Evolutionary conservation across 1,284 basidiomycete species (phyloP), one percentile per base, ranked within the genome.

Genomic region (Neolentinus lepideus): DNA sequence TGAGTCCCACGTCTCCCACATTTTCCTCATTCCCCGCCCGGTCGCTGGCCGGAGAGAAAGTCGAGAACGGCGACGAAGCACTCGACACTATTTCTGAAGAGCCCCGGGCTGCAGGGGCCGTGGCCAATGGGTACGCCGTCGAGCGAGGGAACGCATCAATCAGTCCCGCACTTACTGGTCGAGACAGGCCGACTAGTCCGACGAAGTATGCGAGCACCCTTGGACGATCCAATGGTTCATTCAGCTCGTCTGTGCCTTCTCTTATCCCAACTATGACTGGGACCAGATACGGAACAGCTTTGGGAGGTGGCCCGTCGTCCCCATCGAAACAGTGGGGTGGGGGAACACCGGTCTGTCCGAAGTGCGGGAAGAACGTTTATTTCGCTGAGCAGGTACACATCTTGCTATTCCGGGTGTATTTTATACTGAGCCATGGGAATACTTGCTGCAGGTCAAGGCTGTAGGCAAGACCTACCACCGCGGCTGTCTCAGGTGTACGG

Each of bases 391-490:
- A 84, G 71, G 80, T 79, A 36, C 29, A 51, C 53, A 16, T 2
- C 16, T 19, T 36, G 10, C 29, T 21, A 10, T 3, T 27, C 12
- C 45, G 21, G 33, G 33, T 8, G 22, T 54, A 46, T 54, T n/a
- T 31, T 11, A 47, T n/a, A 2, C 54, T 52, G 46, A 54, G n/a
- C 9, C 29, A 11, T 25, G 50, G 50, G 16, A 35, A 35, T 43
- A 8, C 19, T 3, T 22, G 10, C n/a, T 38, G 2, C 56, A 85
- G 83, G 80, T 86, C 56, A 88, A 88, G 69, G 88, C 88, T 2
- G 76, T 86, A 2, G 85, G 85, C 16, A 84, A 88, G 72, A 85
- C 83, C 33, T 91, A 75, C 67, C 88, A 91, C 60, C 89, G 88
- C 65, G 72, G 70, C n/a, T 91, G 89, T 64, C 67, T 91, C 59